These are phyloP conservation scores for Ophiostoma novo-ulmi DNA, from an alignment of 2,329 filamentous ascomycete species.

Conservation along the genomic window DNA sequence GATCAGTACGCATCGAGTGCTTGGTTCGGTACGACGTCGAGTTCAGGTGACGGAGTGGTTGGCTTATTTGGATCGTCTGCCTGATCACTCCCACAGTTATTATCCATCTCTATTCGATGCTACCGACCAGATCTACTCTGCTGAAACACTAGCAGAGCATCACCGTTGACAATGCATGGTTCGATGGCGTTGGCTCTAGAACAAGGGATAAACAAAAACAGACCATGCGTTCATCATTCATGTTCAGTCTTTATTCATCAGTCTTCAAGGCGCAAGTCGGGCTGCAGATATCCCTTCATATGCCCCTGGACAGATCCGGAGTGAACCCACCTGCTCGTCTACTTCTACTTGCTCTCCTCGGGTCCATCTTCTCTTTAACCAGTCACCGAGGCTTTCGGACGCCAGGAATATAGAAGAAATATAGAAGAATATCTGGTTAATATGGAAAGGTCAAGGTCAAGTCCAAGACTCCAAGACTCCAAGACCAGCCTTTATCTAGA, in stretches of 20 bases:
- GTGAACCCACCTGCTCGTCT: background rate
- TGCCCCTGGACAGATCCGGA: slow-evolving; percentile 5
- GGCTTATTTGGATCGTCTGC: background rate
- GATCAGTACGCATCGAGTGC: background rate
- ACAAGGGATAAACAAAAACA: background rate
- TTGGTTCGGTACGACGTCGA: background rate
- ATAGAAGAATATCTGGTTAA: background rate
- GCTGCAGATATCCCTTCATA: background rate
- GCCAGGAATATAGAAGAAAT: background rate
- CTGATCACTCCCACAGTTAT: background rate
- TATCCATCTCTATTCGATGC: background rate
- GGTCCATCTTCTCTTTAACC: background rate
- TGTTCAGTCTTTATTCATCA: background rate
- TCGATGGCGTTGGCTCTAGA: background rate
- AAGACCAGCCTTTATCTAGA: background rate
- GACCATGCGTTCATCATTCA: background rate
- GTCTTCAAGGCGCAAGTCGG: background rate
- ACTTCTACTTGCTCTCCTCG: background rate
- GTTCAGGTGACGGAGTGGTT: no score
- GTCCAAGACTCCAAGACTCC: background rate
- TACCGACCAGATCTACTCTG: background rate
- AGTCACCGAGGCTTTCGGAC: background rate
- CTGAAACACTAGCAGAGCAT: background rate
- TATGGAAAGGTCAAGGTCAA: background rate
- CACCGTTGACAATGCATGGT: background rate